Evolutionary conservation across 768 basidiomycete species (phyloP).

Genomic region (Podaxis sp.): DNA sequence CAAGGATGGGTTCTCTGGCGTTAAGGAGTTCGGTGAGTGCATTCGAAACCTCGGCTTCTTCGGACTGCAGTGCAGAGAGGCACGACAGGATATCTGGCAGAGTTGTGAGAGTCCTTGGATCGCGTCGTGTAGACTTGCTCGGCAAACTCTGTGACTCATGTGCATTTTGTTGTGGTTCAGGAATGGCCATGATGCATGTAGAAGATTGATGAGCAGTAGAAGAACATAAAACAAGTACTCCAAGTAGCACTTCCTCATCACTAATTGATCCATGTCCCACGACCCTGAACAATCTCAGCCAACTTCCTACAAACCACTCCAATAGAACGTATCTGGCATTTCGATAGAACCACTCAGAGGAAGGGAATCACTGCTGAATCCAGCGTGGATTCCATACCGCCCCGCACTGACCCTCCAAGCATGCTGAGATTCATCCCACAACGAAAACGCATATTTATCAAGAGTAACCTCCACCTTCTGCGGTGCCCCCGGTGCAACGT

Average conservation of each 20-base stretch:
- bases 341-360: slow-evolving; percentile 21
- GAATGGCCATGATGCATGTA: slow-evolving; percentile 3
- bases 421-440: slow-evolving; percentile 44
- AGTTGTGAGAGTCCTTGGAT: slow-evolving; percentile 49
- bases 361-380: slow-evolving; percentile 31
- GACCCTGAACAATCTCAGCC: not conserved
- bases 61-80: slow-evolving; percentile 68
- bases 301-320: slow-evolving; percentile 26
- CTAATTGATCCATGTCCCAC: not conserved
- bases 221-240: not conserved
- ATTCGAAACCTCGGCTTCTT: slow-evolving; percentile 72
- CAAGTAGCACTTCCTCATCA: not conserved
- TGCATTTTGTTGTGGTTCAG: not conserved
- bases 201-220: not conserved
- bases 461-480: slow-evolving; percentile 38
- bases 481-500: slow-evolving; percentile 44
- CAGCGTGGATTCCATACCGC: slow-evolving; percentile 44
- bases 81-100: slow-evolving; percentile 70
- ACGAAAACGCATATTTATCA: slow-evolving; percentile 68
- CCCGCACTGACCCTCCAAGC: slow-evolving; percentile 51
- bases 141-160: not conserved
- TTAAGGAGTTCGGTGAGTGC: slow-evolving; percentile 70
- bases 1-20: slow-evolving; percentile 58
- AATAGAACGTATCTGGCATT: slow-evolving; percentile 20
- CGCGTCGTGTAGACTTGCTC: slow-evolving; percentile 13